Evolutionary conservation across 192 early-diverging fungal species (phyloP), one percentile per base, ranked within the genome.

Genomic region (Mortierella antarctica): DNA sequence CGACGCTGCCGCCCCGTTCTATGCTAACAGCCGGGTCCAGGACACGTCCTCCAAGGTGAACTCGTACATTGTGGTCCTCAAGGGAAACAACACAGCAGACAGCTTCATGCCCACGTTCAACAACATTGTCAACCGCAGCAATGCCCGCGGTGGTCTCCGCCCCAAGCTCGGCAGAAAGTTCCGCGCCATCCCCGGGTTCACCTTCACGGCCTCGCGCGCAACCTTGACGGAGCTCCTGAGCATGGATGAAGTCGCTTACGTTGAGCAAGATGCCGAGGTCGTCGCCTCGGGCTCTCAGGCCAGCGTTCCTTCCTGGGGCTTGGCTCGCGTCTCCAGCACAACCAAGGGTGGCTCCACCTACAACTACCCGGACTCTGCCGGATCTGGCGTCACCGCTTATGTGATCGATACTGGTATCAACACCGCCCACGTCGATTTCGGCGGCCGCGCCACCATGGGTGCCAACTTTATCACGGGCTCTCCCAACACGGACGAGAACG

Each of bases 391-490:
- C 11, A 81, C 70, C 50, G 84, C 85, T 47, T 92, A 91, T 68
- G 72, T 92, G n/a, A 62, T 92, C 59, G 91, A 91, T 65, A 85
- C 84, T 53, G 86, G 87, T 41, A 66, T 93, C n/a, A 65, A 83
- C 51, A 75, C 87, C 50, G 50, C 65, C 12, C 92, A 94, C 70
- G 64, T 66, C 18, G 92, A 95, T 42, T 95, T 95, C 73, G 84
- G 75, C 42, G 93, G 93, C 18, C 90, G 94, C 65, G 93, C 92
- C 52, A 67, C 59, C 41, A 90, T 84, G 82, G 88, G 91, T 2
- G 51, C 20, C 50, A 67, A 45, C 47, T 83, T 59, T 59, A 57
- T 57, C 49, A 83, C 79, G 62, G 90, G 89, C 2, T 83, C 74
- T 40, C 3, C 41, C 7, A 83, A 88, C 48, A 55, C 49, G 12